Evolutionary conservation across 2,329 filamentous ascomycete species (phyloP).

Genomic region (Trichoderma lentiforme): DNA sequence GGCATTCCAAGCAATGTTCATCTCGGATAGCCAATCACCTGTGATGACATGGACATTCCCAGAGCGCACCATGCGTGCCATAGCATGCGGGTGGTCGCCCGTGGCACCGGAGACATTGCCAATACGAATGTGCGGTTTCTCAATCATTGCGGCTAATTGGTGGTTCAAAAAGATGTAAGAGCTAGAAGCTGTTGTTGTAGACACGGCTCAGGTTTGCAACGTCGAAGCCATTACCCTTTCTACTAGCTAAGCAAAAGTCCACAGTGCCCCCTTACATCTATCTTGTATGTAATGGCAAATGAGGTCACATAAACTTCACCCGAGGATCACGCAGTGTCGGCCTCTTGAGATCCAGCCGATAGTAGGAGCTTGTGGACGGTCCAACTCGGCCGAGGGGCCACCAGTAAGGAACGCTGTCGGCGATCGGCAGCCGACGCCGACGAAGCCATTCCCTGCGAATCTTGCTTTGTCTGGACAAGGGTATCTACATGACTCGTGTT

Average conservation of each 20-base stretch:
- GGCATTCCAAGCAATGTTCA: constrained; percentile 48
- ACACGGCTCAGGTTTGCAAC: background rate
- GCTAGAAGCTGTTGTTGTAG: background rate
- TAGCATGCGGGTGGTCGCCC: constrained; percentile 34
- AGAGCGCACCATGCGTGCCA: constrained; percentile 32
- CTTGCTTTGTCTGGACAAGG: background rate
- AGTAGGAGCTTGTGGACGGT: background rate
- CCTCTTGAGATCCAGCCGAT: background rate
- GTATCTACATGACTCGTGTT: background rate
- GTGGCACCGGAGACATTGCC: constrained; percentile 36
- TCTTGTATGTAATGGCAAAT: background rate
- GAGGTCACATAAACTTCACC: background rate
- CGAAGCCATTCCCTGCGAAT: background rate
- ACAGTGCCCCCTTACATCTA: background rate
- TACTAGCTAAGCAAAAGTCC: background rate
- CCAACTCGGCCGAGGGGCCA: background rate
- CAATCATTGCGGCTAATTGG: constrained; percentile 24
- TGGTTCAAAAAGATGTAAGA: background rate
- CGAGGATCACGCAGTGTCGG: background rate
- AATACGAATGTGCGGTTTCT: constrained; percentile 31
- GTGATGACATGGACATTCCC: constrained; percentile 37
- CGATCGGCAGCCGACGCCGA: background rate
- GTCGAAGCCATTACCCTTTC: background rate
- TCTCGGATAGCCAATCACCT: constrained; percentile 41
- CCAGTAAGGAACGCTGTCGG: background rate